Evolutionary conservation across 2,329 filamentous ascomycete genomes (phyloP), one percentile per base, ranked within the genome.

Genomic region (Pestalotiopsis sp.): DNA sequence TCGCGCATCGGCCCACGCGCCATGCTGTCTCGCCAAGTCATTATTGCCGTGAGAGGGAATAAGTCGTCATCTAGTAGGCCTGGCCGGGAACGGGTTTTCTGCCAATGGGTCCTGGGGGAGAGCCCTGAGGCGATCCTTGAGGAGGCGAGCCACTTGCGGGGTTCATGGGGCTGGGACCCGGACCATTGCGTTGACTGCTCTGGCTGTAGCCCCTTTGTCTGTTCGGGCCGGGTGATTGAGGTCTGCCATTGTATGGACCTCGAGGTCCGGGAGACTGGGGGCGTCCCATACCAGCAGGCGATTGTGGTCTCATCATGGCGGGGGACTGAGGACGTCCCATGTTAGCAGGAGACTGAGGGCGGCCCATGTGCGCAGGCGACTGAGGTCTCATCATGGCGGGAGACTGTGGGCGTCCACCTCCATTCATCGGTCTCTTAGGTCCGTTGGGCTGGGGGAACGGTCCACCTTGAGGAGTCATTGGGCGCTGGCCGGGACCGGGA

Each of bases 61-160:
- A 59, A 25, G 57, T 59, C 27, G 23, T 27, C 31, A 36, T 27
- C 31, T 58, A 87, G 68, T 84, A 84, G 4, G 86, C 85, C 76
- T 88, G 86, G 45, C 86, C 86, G 5, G 87, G 86, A 56, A 90
- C 84, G 31, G 87, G 86, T 77, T 90, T 89, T 67, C 87, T 84
- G 72, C 79, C 82, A 69, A 88, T 81, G 31, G 83, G 79, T 56
- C 81, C 83, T 38, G 82, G 77, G 52, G 80, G 76, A 68, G 78
- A 79, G 67, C 74, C 77, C 66, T 71, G 79, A 63, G 72, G 75
- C 41, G 73, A 74, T 66, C 75, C 75, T 65, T 75, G 78, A 40
- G 70, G 74, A 6, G 73, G 68, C 66, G 69, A 70, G 41, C 72
- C 70, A 61, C 74, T 75, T 59, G 74, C 77, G 52, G 84, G 84